Conservation (phyloP, 2,329 filamentous ascomycete species). For the Endoconidiophora polonica region DNA sequence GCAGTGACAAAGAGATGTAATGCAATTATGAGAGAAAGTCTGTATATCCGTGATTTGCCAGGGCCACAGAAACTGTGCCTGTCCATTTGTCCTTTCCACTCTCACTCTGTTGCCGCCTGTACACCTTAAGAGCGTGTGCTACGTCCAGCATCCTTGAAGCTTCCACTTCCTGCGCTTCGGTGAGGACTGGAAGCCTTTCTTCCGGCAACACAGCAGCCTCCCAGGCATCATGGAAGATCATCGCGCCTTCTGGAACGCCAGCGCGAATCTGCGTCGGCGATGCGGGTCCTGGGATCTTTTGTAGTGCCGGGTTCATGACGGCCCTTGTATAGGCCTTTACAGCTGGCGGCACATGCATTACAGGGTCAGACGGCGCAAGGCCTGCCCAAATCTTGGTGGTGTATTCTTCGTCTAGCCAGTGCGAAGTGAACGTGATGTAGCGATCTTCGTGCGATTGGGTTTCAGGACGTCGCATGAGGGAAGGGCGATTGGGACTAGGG, state of each 20-base stretch:
- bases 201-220: slow-evolving; percentile 27
- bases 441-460: slow-evolving; percentile 7
- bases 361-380: slow-evolving; percentile 16
- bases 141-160: slow-evolving; percentile 6
- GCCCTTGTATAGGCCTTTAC: slow-evolving; percentile 15
- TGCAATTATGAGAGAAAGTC: too few species aligned
- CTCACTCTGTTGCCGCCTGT: neutral
- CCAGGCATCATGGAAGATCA: slow-evolving; percentile 37
- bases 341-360: slow-evolving; percentile 4
- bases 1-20: too few species aligned
- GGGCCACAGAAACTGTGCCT: slow-evolving; percentile 1
- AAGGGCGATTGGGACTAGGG: slow-evolving; percentile 7
- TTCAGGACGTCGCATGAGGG: slow-evolving; percentile 2
- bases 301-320: slow-evolving; percentile 22
- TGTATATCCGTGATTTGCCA: neutral
- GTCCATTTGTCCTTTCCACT: slow-evolving; percentile 1
- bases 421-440: slow-evolving; percentile 15
- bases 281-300: slow-evolving; percentile 27
- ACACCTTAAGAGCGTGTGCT: neutral
- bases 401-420: slow-evolving; percentile 17
- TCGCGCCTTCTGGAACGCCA: slow-evolving; percentile 29
- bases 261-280: slow-evolving; percentile 32
- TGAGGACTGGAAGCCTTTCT: neutral
- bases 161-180: slow-evolving; percentile 1
- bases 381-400: slow-evolving; percentile 18